These are phyloP conservation scores for Candida boleticola DNA, from an alignment of 805 yeast genomes.

Conservation along the genomic window DNA sequence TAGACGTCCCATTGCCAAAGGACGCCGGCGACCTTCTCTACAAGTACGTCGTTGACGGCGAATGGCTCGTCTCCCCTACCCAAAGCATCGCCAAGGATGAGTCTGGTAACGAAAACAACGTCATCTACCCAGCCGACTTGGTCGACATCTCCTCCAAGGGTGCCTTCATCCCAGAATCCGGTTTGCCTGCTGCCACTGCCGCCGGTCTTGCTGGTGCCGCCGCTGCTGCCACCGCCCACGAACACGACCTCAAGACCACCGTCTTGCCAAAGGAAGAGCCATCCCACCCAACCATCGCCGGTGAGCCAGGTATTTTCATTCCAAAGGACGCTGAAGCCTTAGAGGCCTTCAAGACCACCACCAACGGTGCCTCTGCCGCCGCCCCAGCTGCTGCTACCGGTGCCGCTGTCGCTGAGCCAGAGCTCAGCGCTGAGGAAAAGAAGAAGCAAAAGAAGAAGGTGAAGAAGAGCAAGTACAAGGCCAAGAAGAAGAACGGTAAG, in stretches of 20 bases:
- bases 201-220: slow-evolving; percentile 6
- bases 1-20: slow-evolving; percentile 54
- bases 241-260: slow-evolving; percentile 25
- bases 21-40: slow-evolving; percentile 43
- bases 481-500: slow-evolving; percentile 34
- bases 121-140: slow-evolving; percentile 38
- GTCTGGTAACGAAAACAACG: slow-evolving; percentile 53
- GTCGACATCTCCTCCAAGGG: slow-evolving; percentile 16
- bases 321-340: slow-evolving; percentile 65
- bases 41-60: slow-evolving; percentile 70
- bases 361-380: slow-evolving; percentile 41
- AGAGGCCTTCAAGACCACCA: slow-evolving; percentile 58
- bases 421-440: slow-evolving; percentile 31
- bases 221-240: slow-evolving; percentile 8
- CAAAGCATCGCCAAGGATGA: slow-evolving; percentile 46
- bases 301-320: slow-evolving; percentile 74
- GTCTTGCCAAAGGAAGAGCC: slow-evolving; percentile 36
- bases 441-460: slow-evolving; percentile 45
- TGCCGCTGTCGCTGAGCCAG: slow-evolving; percentile 14
- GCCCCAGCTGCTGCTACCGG: slow-evolving; percentile 2
- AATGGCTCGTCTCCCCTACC: slow-evolving; percentile 48
- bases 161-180: slow-evolving; percentile 32
- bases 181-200: slow-evolving; percentile 11
- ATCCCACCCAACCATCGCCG: slow-evolving; percentile 40
- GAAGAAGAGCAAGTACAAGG: slow-evolving; percentile 42